phyloP scores from a whole-genome alignment of 495 filamentous ascomycete genomes.

The Delitschia confertaspora region DNA sequence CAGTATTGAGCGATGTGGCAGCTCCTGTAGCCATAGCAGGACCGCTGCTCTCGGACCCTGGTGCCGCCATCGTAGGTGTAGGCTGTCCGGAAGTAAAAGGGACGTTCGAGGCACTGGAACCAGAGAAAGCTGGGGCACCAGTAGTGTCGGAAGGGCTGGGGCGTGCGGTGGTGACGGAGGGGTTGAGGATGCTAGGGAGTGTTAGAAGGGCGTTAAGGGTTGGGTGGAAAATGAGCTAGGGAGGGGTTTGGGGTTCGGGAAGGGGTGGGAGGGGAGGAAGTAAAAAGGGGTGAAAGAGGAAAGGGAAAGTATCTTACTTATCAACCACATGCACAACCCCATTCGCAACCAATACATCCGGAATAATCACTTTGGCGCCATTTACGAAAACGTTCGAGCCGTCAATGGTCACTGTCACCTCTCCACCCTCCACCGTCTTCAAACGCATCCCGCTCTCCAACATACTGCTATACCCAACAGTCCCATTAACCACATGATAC shows the following conservation, averaged over 20 bases:
- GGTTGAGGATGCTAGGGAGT: slow-evolving; percentile 50
- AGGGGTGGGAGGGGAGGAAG: background rate
- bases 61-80: slow-evolving; percentile 22
- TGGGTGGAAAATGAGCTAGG: too few species aligned
- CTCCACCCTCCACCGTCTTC: slow-evolving; percentile 38
- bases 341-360: slow-evolving; percentile 54
- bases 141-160: slow-evolving; percentile 40
- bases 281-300: slow-evolving; percentile 7
- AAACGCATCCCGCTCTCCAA: slow-evolving; percentile 42
- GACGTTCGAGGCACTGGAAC: slow-evolving; percentile 31
- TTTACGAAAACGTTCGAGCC: slow-evolving; percentile 47
- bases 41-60: slow-evolving; percentile 13
- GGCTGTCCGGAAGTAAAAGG: slow-evolving; percentile 34
- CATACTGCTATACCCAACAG: slow-evolving; percentile 43
- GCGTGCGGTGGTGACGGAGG: slow-evolving; percentile 40
- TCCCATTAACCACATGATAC: slow-evolving; percentile 51
- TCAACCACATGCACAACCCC: slow-evolving; percentile 64
- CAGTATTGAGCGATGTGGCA: slow-evolving; percentile 30
- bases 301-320: slow-evolving; percentile 31
- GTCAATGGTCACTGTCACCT: slow-evolving; percentile 44
- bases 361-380: slow-evolving; percentile 44
- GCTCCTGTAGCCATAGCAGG: slow-evolving; percentile 14
- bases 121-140: slow-evolving; percentile 44
- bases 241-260: too few species aligned
- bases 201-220: slow-evolving; percentile 1